Evolutionary conservation across 306 rosid species (phyloP), one percentile per base, ranked within the genome.

Genomic region (Lathyrus sativus): DNA sequence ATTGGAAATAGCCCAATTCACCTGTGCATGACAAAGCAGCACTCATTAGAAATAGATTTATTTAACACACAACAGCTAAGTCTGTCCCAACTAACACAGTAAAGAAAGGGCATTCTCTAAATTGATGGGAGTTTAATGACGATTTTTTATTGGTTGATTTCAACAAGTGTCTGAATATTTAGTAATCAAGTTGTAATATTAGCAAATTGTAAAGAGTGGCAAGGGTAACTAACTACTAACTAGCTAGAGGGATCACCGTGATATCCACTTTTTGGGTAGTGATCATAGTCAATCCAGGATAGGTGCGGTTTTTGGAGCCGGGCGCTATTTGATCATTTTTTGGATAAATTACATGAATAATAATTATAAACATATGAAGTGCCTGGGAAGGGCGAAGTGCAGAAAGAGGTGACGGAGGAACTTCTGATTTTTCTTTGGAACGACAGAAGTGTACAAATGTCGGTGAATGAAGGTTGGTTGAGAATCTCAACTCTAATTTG

Each of bases 1-100:
- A 0, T 73, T 79, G 58, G 83, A 53, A 76, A 81, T 73, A 80
- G 95, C 99, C 99, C 96, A 95, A 69, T 88, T 88, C 54, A 93
- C 99, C 99, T 93, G 97, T 54, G 61, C 84, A 79, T 68, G 65
- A 81, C 67, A 79, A 67, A 65, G 48, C 39, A 31, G 49, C 51
- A 24, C 10, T 12, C 4, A 35, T 71, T 50, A 78, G 65, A 33
- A 39, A 53, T 17, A 74, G 62, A 66, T 19, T 49, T 15, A 62
- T 26, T 3, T 26, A 26, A 48, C 15, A 48, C 13, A 45, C 57
- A 37, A n/a, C 28, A 44, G 35, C 22, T 39, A 18, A 19, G 39
- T 29, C 37, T 17, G 53, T 5, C 35, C 39, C 10, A 42, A 59
- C 46, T 43, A 46, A 53, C 57, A 18, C 8, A 9, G 19, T 3